Evolutionary conservation across 2,329 filamentous ascomycete genomes (phyloP), one percentile per base, ranked within the genome.

Genomic region (Lasiodiplodia sp.): DNA sequence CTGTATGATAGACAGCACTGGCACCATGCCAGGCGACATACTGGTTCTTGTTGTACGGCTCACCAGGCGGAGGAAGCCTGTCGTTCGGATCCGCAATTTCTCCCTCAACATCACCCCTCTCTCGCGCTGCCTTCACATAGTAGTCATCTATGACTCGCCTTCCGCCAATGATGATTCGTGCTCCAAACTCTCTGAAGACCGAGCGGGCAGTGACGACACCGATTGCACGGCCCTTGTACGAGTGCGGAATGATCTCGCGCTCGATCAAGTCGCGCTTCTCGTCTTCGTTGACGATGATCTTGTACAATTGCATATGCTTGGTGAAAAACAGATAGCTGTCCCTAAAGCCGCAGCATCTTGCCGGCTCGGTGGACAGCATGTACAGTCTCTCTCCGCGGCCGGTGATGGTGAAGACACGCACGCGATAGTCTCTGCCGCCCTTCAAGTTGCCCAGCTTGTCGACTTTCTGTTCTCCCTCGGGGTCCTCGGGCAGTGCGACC

Each of bases 311-410:
- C 78, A 92, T 92, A 81, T 99, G 96, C 82, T 98, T 99, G 71
- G 96, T 96, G 85, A 99, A 99, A 86, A 99, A 97, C 31, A 99
- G 88, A 77, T 99, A 99, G 72, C 94, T 97, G 84, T 99, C 96
- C 73, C 96, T 88, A 86, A 99, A 99, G 18, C 96, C 96, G 67
- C 97, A 94, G 76, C 96, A 98, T 72, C 96, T 92, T 28, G 96
- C 96, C 5, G 96, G 96, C 78, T 99, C 96, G 4, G 96, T 99
- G 3, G 96, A 98, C 81, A 99, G 83, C 96, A 99, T 99, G 87
- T 99, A 99, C 12, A 97, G 88, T 68, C 94, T 86, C 62, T 95
- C 88, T 47, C 92, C 94, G 72, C 94, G 89, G 67, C 93, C 94
- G 21, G 89, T 86, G 71, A 99, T 92, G 8, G 92, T 97, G 79